Conservation (phyloP, 2,329 filamentous ascomycete genomes). For the Didymella exigua region DNA sequence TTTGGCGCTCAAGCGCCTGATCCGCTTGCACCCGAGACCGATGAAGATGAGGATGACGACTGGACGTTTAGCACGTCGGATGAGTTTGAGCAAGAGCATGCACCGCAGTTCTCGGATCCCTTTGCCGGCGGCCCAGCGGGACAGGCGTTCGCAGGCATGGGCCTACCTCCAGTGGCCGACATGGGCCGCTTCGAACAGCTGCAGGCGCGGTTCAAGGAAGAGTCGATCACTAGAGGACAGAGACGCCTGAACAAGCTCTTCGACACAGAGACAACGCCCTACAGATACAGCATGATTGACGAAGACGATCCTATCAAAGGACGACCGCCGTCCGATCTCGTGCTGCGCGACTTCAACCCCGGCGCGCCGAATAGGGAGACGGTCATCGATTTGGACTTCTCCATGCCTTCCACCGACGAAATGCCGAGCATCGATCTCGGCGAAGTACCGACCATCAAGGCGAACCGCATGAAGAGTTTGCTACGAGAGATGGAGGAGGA, state of each 20-base stretch:
- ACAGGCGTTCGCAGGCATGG: constrained; percentile 44
- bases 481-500: constrained; percentile 51
- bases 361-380: constrained; percentile 55
- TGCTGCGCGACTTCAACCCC: constrained; percentile 54
- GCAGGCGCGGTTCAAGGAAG: constrained; percentile 61
- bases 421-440: constrained; percentile 52
- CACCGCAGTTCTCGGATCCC: constrained; percentile 53
- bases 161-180: constrained; percentile 40
- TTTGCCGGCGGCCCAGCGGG: constrained; percentile 44
- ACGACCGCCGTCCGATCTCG: constrained; percentile 61
- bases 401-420: constrained; percentile 45
- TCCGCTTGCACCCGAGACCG: constrained; percentile 49
- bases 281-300: constrained; percentile 62
- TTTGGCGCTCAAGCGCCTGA: constrained; percentile 64
- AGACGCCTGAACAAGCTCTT: constrained; percentile 64
- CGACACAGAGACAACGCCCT: constrained; percentile 60
- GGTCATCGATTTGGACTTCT: constrained; percentile 64
- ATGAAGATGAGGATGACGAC: constrained; percentile 57
- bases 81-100: constrained; percentile 58
- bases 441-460: constrained; percentile 62
- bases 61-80: constrained; percentile 71
- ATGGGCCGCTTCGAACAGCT: constrained; percentile 44
- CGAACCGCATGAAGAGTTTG: constrained; percentile 58
- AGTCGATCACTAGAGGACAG: constrained; percentile 62
- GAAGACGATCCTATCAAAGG: constrained; percentile 48